Evolutionary conservation across 495 filamentous ascomycete species (phyloP).

Genomic region (Lophiotrema nucula): DNA sequence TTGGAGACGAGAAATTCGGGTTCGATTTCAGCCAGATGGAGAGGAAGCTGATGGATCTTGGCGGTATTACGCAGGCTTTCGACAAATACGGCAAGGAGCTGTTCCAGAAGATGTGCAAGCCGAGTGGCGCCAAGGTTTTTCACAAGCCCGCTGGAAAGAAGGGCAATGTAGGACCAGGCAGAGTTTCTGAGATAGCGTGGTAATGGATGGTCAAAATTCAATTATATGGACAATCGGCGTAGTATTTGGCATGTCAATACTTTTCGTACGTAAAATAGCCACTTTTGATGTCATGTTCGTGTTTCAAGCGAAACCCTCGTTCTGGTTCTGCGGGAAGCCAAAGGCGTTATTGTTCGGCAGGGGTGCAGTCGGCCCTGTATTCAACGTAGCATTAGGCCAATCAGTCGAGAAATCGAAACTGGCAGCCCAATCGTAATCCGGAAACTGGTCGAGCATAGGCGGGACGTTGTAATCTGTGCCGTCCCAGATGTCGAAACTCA

Average conservation of each 20-base stretch:
- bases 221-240: not conserved
- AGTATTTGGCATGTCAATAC: no score
- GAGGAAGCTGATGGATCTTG: conserved; percentile 38
- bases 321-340: not conserved
- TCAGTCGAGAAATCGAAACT: conserved; percentile 22
- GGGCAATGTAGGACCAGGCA: not conserved
- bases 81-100: conserved; percentile 41
- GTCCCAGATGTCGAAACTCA: conserved; percentile 20
- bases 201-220: no score
- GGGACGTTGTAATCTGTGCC: conserved; percentile 4
- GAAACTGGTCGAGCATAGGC: conserved; percentile 23
- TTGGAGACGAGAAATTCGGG: conserved; percentile 31
- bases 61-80: conserved; percentile 41
- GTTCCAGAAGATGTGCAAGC: conserved; percentile 38
- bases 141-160: conserved; percentile 5
- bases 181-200: not conserved
- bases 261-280: no score
- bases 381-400: conserved; percentile 3
- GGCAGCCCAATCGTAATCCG: conserved; percentile 31
- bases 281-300: no score
- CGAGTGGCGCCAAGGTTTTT: not conserved
- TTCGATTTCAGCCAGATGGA: conserved; percentile 45
- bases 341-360: not conserved
- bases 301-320: not conserved
- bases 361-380: not conserved